phyloP scores from a whole-genome alignment of 1,139 yeast genomes.

The Tardiomyces digboiensis region DNA sequence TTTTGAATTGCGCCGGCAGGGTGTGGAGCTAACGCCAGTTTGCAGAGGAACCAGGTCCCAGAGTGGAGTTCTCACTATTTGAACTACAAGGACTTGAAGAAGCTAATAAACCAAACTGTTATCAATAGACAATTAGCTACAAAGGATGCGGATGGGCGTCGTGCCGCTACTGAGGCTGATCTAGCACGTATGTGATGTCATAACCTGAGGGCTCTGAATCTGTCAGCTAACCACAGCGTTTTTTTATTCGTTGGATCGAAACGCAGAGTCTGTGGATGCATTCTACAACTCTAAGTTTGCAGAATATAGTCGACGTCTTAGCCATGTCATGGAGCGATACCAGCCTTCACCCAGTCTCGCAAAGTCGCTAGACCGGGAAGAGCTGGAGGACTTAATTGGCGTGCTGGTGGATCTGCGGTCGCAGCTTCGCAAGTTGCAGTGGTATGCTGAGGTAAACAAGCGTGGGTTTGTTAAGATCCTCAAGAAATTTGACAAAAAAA shows the following conservation, averaged over 20 bases:
- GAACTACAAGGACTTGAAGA: conserved; percentile 80
- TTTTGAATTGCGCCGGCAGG: neutral
- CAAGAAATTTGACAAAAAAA: conserved; percentile 75
- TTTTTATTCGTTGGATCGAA: conserved; percentile 71
- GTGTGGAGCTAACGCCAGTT: conserved; percentile 18
- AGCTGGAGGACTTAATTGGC: conserved; percentile 67
- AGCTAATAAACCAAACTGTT: conserved; percentile 49
- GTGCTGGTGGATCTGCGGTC: conserved; percentile 70
- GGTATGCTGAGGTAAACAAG: conserved; percentile 92
- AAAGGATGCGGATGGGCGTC: conserved; percentile 21
- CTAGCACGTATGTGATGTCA: conserved; percentile 12
- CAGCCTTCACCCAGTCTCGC: conserved; percentile 10
- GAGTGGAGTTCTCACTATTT: conserved; percentile 80
- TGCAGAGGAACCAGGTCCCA: conserved; percentile 80
- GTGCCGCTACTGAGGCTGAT: conserved; percentile 14
- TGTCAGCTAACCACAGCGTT: conserved; percentile 43
- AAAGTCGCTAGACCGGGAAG: conserved; percentile 42
- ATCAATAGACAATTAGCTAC: conserved; percentile 2
- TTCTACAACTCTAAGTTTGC: conserved; percentile 64
- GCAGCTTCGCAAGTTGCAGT: conserved; percentile 66
- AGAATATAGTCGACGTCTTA: conserved; percentile 66
- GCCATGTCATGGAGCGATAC: conserved; percentile 28
- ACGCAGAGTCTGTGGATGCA: conserved; percentile 70
- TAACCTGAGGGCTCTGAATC: conserved; percentile 10
- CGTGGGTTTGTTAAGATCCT: conserved; percentile 85